Base-by-base conservation (phyloP, 495 filamentous ascomycete species). In the Collariella sp. region DNA sequence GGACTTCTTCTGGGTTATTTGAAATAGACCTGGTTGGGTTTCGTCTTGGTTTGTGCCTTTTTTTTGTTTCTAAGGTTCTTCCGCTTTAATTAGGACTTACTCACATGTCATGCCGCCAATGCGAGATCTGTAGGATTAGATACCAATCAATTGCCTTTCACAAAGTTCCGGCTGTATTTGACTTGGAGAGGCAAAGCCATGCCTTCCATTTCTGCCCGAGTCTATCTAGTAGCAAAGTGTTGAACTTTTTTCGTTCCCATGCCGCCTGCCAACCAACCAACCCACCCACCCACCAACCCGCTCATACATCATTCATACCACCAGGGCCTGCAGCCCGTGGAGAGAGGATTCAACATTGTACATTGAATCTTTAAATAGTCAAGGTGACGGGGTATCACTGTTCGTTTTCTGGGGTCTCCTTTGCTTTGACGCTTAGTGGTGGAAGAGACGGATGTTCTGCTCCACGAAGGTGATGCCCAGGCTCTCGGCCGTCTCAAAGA, bases 401-500 rank as follows among this genome's bases (percentile, higher is more conserved):
- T 39, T 29, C 19, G 34, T 55, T 44, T 38, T 42, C 33, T 42
- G 29, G 38, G 18, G 40, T 15, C 35, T 36, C 20, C 47, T 7
- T 26, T 48, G 26, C 12, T 15, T 24, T 3, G n/a, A n/a, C 16
- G 6, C 50, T 63, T 85, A 94, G 73, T 94, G 89, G 73, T 94
- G 88, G 82, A 94, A 95, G 61, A 95, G 79, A 58, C 91, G 83
- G 38, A 83, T 80, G 59, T 82, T 83, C 76, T 95, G 89, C 77
- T 95, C 87, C 22, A 94, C 84, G 69, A 98, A 96, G 16, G 81
- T 84, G 57, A 96, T 93, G 19, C 87, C 88, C 43, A 94, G 79
- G 78, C 93, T 88, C 76, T 93, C 87, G 16, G 91, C 89, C n/a
- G 90, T 89, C 66, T 87, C 84, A 62, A 95, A 88, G 24, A 96